These are phyloP conservation scores for Agrostemma githago DNA, from an alignment of 148 eudicot genomes.

Conservation along the genomic window DNA sequence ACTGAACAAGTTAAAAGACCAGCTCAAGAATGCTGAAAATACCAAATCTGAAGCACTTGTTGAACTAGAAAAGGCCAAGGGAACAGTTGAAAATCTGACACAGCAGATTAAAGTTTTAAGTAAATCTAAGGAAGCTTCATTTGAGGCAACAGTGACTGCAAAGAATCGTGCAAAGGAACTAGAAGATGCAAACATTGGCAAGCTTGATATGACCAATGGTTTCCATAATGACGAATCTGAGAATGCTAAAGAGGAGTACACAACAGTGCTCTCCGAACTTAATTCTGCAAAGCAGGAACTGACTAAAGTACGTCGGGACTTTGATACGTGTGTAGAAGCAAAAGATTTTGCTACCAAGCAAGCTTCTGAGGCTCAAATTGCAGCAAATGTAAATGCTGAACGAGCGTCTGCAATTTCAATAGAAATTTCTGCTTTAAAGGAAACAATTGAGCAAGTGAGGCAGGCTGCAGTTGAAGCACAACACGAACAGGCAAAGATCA, in stretches of 20 bases:
- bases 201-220: conserved; percentile 24
- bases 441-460: conserved; percentile 60
- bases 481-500: conserved; percentile 47
- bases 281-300: conserved; percentile 63
- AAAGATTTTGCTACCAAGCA: conserved; percentile 49
- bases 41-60: conserved; percentile 69
- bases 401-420: conserved; percentile 47
- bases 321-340: conserved; percentile 41
- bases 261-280: conserved; percentile 44
- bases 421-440: conserved; percentile 50
- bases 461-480: conserved; percentile 45
- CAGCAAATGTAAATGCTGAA: conserved; percentile 41
- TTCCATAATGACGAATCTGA: conserved; percentile 39
- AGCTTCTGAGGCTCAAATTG: conserved; percentile 50
- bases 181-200: conserved; percentile 38
- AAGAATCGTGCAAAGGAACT: conserved; percentile 42
- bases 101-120: conserved; percentile 46
- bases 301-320: conserved; percentile 53
- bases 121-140: conserved; percentile 55
- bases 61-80: conserved; percentile 67
- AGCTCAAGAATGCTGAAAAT: conserved; percentile 65
- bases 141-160: conserved; percentile 49
- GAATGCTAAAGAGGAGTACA: conserved; percentile 40
- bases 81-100: conserved; percentile 55
- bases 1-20: conserved; percentile 69